phyloP scores from a whole-genome alignment of 2,329 filamentous ascomycete genomes.

The Neonectria hederae region DNA sequence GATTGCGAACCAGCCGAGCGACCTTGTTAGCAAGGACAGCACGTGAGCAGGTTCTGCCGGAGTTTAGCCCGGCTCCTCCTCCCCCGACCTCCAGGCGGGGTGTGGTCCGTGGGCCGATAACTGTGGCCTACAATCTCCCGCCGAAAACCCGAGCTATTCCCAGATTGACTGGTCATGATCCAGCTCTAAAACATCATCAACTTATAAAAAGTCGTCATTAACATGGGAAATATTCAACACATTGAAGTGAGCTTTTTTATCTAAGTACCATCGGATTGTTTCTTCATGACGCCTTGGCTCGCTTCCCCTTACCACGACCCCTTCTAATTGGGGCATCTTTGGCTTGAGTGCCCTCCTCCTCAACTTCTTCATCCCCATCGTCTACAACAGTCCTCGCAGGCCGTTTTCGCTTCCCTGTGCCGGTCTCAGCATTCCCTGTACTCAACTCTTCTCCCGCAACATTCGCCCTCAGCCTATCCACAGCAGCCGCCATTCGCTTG shows the following conservation, averaged over 20 bases:
- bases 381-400: conserved; percentile 27
- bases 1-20: conserved; percentile 9
- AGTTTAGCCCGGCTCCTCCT: conserved; percentile 11
- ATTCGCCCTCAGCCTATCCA: conserved; percentile 68
- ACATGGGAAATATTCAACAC: neutral
- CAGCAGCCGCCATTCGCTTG: conserved; percentile 78
- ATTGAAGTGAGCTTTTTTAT: neutral
- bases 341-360: conserved; percentile 27
- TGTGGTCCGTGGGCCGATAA: neutral
- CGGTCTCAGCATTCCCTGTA: conserved; percentile 2
- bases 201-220: neutral
- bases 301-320: conserved; percentile 30
- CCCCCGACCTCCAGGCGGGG: neutral
- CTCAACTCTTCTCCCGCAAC: conserved; percentile 30
- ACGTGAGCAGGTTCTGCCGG: conserved; percentile 21
- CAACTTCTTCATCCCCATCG: conserved; percentile 29
- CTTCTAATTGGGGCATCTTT: conserved; percentile 16
- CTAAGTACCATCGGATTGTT: neutral
- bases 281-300: conserved; percentile 30
- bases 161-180: neutral
- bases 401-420: conserved; percentile 40
- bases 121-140: neutral
- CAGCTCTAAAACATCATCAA: neutral
- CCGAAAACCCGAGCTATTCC: conserved; percentile 3
- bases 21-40: conserved; percentile 6